Evolutionary conservation across 2,329 filamentous ascomycete genomes (phyloP), one percentile per base, ranked within the genome.

Genomic region (Botryotinia convoluta): DNA sequence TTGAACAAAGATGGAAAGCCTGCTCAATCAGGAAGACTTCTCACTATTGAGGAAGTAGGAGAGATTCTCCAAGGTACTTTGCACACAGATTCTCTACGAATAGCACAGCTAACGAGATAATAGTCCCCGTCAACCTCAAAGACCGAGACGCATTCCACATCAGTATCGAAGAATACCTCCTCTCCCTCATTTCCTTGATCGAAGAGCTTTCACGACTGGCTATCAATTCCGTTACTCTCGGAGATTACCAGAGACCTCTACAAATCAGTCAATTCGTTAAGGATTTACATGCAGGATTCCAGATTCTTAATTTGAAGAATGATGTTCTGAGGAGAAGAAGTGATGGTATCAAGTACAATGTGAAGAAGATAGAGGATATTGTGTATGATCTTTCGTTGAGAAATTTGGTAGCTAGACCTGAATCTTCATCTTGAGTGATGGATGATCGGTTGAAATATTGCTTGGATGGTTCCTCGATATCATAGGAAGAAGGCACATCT

Each of bases 321-420:
- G 96, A 99, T 82, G 90, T 91, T 35, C 84, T 99, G 80, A 89
- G 96, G 74, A 93, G 94, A 84, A 88, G 94, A 75, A 94, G 93
- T 72, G 96, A 99, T 84, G 92, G 92, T 8, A 92, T 99, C 83
- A 99, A 99, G 86, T 99, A 99, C 81, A 92, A 92, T 79, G 94
- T 99, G 80, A 99, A 98, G 87, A 95, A 97, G 82, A 94, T 98
- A 20, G 96, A 99, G 85, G 96, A 98, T 81, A 94, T 99, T 20
- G 95, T 98, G 69, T 99, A 99, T 81, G 96, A 99, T 82, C 85
- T 99, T 73, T 95, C 93, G 37, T 84, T 99, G 80, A 89, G 96
- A 74, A 95, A 96, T 69, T 82, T 98, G 80, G 87, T 97, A 67
- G 89, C 91, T 54, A 80, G 77, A 57, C 71, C 76, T 39, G 75